Evolutionary conservation across 2,329 filamentous ascomycete genomes (phyloP), one percentile per base, ranked within the genome.

Genomic region (Acephala macrosclerotiorum): DNA sequence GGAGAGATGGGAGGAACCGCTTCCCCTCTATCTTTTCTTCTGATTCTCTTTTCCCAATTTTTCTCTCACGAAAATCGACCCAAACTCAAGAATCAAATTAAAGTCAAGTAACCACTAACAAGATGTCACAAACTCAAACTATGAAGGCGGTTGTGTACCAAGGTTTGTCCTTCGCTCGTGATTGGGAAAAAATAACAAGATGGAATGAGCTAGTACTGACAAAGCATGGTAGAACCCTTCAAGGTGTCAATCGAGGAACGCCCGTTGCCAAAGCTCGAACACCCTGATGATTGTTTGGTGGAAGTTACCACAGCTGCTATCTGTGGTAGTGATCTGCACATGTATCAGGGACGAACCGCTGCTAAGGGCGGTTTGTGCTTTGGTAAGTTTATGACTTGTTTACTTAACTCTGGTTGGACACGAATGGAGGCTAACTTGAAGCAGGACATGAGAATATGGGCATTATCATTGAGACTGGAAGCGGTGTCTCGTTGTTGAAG

Each of bases 371-470:
- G 88, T 2, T 82, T 90, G 36, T 87, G 87, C 1, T 90, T 90
- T 70, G 83, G 81, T 83, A 74, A 22, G 74, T 70, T 25, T n/a
- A 20, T 25, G 16, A 14, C 20, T 51, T 51, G 2, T 2, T 29
- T 2, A 8, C 5, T 20, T n/a, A 8, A n/a, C 3, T n/a, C 18
- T n/a, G 3, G 16, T 7, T 61, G 18, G 83, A 3, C 87, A 90
- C 71, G 87, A 88, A 70, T 87, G 87, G 69, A 87, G 87, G 85
- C 87, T 85, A 1, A 82, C 86, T 25, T 79, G 88, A 0, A 80
- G 72, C 80, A 2, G 92, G 93, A 65, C 94, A 97, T 77, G 94
- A 97, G 75, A 96, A 97, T 75, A 93, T 92, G 1, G 94, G 94
- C 5, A 85, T 83, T 26, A 87, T 97, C 11, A 84, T 89, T 38